Percentiles rank a stretch among this genome's conserved stretches.
Conservation (phyloP, 495 filamentous ascomycete genomes). For the Daldinia grandis region DNA sequence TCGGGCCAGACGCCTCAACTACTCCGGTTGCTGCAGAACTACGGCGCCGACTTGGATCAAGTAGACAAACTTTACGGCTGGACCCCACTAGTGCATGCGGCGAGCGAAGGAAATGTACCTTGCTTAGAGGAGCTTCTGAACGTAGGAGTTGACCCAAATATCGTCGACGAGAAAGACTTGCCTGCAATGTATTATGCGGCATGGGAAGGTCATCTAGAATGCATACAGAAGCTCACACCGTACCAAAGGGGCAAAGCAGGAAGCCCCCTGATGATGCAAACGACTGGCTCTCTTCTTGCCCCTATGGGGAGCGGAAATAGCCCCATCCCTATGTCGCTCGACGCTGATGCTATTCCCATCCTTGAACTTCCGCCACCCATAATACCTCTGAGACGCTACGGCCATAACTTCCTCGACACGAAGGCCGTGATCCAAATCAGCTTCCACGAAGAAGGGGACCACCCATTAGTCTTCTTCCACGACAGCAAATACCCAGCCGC, state of each 20-base stretch:
- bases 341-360: constrained; percentile 86
- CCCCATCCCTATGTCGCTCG: constrained; percentile 73
- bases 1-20: constrained; percentile 83
- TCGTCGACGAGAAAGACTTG: constrained; percentile 88
- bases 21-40: constrained; percentile 78
- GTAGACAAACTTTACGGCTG: constrained; percentile 95
- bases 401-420: constrained; percentile 97
- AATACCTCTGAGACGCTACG: constrained; percentile 91
- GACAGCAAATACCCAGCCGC: constrained; percentile 95
- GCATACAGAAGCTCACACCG: constrained; percentile 85
- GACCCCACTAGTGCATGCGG: constrained; percentile 96
- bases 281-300: constrained; percentile 39
- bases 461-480: constrained; percentile 88
- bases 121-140: constrained; percentile 82
- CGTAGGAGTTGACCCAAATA: constrained; percentile 74
- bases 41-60: constrained; percentile 92
- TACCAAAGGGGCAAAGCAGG: constrained; percentile 49
- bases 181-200: constrained; percentile 98
- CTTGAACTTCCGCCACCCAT: constrained; percentile 95
- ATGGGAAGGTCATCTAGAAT: constrained; percentile 96
- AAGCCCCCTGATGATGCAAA: constrained; percentile 46
- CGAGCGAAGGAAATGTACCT: constrained; percentile 92
- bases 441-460: constrained; percentile 76
- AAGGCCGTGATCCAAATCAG: constrained; percentile 93
- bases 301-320: constrained; percentile 56